Base-by-base conservation (phyloP, 1,139 yeast species). In the Diutina siamensis region DNA sequence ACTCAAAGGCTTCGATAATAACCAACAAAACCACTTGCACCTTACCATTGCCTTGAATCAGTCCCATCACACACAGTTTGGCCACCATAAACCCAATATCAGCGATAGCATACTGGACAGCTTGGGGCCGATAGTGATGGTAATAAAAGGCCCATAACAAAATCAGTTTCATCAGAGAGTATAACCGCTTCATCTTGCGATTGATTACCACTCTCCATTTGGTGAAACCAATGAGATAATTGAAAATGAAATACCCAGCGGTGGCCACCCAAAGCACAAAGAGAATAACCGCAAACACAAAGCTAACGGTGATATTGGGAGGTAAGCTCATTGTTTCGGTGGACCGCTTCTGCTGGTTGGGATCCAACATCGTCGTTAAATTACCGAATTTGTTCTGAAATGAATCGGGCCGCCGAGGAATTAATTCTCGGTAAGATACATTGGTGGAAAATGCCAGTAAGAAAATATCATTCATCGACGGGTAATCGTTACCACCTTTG, bases 81-180 rank as follows among this genome's bases (percentile, higher is more conserved):
- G 66, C 65, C 2, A 62, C 31, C 1, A 74, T 44, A 5, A 67
- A 59, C 0, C 55, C 33, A 12, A 61, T 53, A 36, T 74, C 76
- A 36, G 68, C 51, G 2, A 64, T 53, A 7, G 68, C 65, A 52
- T 59, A 76, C 47, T 57, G 60, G 1, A 71, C 64, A 48, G 63
- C 60, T 22, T 63, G 57, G 1, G 80, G 79, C 25, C 65, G 64
- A 53, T 68, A 72, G 31, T 63, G 62, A 48, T 67, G 65, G 54
- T 75, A 76, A 22, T 65, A 55, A 44, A 62, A 62, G 3, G 72
- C 67, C 79, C 80, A 76, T 2, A 67, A 49, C 46, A 74, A 60
- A 44, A 76, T 67, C 2, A 68, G 60, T 48, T 63, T 68, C 46
- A 74, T 62, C 2, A 78, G 73, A 1, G 78, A 68, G 53, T 75